Evolutionary conservation across 305 asterid species (phyloP).

Genomic region (Fraxinus xanthoxyloides): DNA sequence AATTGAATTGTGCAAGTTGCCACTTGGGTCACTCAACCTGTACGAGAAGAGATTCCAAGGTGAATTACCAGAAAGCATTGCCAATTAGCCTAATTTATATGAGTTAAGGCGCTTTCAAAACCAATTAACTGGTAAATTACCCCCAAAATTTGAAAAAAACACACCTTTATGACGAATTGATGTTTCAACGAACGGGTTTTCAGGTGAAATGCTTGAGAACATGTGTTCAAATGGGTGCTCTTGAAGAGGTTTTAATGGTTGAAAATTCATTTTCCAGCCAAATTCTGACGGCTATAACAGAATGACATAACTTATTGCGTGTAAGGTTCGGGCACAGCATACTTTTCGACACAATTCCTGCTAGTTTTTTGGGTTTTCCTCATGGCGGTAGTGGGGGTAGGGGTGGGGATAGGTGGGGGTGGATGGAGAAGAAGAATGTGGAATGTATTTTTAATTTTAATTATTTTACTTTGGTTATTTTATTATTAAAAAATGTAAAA

Average conservation of each 20-base stretch:
- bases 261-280: conserved; percentile 67
- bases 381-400: too few relatives aligned
- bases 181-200: conserved; percentile 62
- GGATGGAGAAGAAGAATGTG: too few relatives aligned
- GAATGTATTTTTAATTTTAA: too few relatives aligned
- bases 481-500: too few relatives aligned
- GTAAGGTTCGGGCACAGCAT: conserved; percentile 70
- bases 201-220: conserved; percentile 61
- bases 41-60: conserved; percentile 75
- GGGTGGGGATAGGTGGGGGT: too few relatives aligned
- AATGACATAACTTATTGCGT: conserved; percentile 70
- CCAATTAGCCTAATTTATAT: conserved; percentile 68
- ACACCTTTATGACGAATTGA: conserved; percentile 81
- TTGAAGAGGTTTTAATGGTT: conserved; percentile 63
- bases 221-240: conserved; percentile 60
- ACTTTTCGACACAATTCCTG: conserved; percentile 71
- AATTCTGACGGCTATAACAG: conserved; percentile 61
- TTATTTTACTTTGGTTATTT: too few relatives aligned
- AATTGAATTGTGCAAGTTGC: conserved; percentile 81
- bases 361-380: conserved; percentile 81
- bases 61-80: conserved; percentile 62
- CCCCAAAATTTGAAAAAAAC: conserved; percentile 64
- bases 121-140: conserved; percentile 55
- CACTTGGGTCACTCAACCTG: conserved; percentile 80
- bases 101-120: conserved; percentile 83